Evolutionary conservation across 352 stramenopile species (phyloP).

Genomic region (Phytophthora pluvialis): DNA sequence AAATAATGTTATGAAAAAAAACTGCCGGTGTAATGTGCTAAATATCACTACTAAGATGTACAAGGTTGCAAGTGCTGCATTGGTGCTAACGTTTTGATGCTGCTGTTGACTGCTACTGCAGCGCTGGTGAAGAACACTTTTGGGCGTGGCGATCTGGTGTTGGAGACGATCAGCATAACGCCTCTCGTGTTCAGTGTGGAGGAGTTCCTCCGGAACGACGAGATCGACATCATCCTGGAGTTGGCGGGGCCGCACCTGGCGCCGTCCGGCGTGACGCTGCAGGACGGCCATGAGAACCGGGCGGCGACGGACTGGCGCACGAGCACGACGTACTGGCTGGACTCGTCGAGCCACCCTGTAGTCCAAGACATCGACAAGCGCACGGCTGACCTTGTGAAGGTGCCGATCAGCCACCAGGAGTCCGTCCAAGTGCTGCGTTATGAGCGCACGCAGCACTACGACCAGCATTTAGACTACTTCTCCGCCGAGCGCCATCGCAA

Average conservation of each 20-base stretch:
- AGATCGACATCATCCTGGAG: constrained; percentile 79
- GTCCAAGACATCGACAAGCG: constrained; percentile 69
- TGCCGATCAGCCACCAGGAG: constrained; percentile 67
- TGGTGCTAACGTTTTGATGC: constrained; percentile 3
- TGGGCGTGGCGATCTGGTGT: constrained; percentile 49
- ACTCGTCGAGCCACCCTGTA: constrained; percentile 49
- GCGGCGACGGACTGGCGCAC: constrained; percentile 76
- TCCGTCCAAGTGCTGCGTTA: constrained; percentile 78
- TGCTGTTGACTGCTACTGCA: constrained; percentile 24
- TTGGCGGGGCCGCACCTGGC: constrained; percentile 68
- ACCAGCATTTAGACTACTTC: constrained; percentile 81
- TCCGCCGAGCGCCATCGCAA: constrained; percentile 48
- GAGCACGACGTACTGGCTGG: constrained; percentile 79
- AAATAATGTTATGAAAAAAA: no score
- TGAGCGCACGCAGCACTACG: constrained; percentile 76
- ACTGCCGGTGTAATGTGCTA: no score
- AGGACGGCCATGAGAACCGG: constrained; percentile 70
- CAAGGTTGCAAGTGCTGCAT: no score
- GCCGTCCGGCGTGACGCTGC: constrained; percentile 64
- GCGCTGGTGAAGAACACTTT: constrained; percentile 50
- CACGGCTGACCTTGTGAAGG: constrained; percentile 65
- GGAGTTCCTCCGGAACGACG: constrained; percentile 76
- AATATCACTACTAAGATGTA: no score
- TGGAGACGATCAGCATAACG: constrained; percentile 71
- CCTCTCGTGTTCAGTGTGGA: constrained; percentile 77